A percentile compares a stretch with the other conserved stretches of the same genome.
These are phyloP conservation scores for Calonectria ilicicola DNA, from an alignment of 2,329 filamentous ascomycete species.

Conservation along the genomic window DNA sequence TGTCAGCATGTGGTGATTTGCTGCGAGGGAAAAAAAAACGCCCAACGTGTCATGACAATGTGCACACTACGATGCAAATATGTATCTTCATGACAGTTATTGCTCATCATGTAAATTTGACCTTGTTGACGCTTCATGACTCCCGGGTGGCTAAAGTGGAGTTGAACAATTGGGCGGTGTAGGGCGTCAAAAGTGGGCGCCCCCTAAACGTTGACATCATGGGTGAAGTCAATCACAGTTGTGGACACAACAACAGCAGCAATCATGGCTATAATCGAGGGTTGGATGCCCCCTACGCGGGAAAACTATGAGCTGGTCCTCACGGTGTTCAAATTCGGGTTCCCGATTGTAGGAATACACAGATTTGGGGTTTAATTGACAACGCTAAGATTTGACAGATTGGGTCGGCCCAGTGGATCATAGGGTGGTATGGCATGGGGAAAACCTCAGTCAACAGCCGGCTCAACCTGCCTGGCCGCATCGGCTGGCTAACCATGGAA, in stretches of 20 bases:
- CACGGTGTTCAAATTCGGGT: constrained; percentile 63
- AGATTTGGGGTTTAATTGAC: constrained; percentile 3
- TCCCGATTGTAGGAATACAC: constrained; percentile 60
- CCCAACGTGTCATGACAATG: neutral
- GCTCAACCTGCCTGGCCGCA: constrained; percentile 89
- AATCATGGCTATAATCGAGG: constrained; percentile 62
- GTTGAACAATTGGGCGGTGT: constrained; percentile 37
- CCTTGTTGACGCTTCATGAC: neutral
- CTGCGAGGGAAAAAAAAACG: neutral
- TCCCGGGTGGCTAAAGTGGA: neutral
- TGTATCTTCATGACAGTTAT: neutral
- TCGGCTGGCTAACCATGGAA: constrained; percentile 93
- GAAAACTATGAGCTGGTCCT: constrained; percentile 69
- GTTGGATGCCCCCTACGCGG: constrained; percentile 68
- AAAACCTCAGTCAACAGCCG: constrained; percentile 84
- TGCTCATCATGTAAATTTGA: neutral
- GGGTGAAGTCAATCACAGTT: neutral
- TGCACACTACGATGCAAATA: neutral
- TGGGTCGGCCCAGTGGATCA: constrained; percentile 78
- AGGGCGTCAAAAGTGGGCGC: constrained; percentile 30
- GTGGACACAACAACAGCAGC: constrained; percentile 18
- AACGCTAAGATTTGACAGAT: constrained; percentile 62
- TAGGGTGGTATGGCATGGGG: constrained; percentile 89
- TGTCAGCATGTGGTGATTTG: neutral
- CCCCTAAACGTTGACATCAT: constrained; percentile 35